Conservation (phyloP, 1,284 basidiomycete species). For the Coniferiporia weirii region DNA sequence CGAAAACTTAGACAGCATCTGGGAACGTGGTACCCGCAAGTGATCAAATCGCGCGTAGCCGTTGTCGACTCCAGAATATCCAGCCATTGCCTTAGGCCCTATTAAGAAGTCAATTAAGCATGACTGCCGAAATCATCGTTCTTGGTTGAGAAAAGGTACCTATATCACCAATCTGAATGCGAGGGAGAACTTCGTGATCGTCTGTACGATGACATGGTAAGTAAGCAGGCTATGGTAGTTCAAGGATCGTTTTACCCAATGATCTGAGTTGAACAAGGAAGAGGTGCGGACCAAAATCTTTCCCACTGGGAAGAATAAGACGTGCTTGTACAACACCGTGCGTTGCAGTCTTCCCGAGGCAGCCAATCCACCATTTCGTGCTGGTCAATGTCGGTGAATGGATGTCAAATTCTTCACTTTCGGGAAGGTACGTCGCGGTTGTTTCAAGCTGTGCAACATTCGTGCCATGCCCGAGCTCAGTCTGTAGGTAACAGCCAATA, state of each 20-base stretch:
- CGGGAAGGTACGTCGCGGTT: slow-evolving; percentile 68
- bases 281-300: slow-evolving; percentile 69
- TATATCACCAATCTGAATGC: slow-evolving; percentile 72
- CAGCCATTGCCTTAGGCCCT: slow-evolving; percentile 64
- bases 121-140: background rate
- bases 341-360: slow-evolving; percentile 66
- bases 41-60: slow-evolving; percentile 68
- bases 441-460: slow-evolving; percentile 72
- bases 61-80: slow-evolving; percentile 56
- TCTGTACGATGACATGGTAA: slow-evolving; percentile 32
- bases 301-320: slow-evolving; percentile 58
- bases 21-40: slow-evolving; percentile 65
- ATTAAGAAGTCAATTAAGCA: background rate
- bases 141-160: slow-evolving; percentile 32
- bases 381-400: slow-evolving; percentile 74
- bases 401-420: slow-evolving; percentile 69
- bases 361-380: slow-evolving; percentile 83
- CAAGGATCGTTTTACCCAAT: slow-evolving; percentile 35
- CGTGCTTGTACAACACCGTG: slow-evolving; percentile 79
- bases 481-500: slow-evolving; percentile 69
- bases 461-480: slow-evolving; percentile 74
- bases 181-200: slow-evolving; percentile 55
- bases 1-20: slow-evolving; percentile 77
- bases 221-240: background rate
- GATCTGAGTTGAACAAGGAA: slow-evolving; percentile 70